Percentiles rank a stretch among this genome's conserved stretches.
These are phyloP conservation scores for Trichoderma guizhouense DNA, from an alignment of 2,329 filamentous ascomycete species.

Conservation along the genomic window DNA sequence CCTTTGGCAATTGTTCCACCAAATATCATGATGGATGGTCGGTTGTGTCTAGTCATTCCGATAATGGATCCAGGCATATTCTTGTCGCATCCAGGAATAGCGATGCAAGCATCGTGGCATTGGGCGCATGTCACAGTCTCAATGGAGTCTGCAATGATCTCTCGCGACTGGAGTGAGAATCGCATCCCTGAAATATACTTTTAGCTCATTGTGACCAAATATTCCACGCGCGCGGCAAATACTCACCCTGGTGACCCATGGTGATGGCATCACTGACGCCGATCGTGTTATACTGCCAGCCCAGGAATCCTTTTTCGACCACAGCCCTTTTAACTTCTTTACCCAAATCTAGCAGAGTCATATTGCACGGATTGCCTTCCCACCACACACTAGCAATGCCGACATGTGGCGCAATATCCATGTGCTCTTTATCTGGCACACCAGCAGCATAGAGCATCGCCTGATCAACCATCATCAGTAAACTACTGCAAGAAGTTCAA, in stretches of 20 bases:
- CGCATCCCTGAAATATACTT: background rate
- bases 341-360: background rate
- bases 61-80: background rate
- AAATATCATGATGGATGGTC: background rate
- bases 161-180: background rate
- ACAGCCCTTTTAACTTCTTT: background rate
- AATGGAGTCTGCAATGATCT: background rate
- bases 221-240: background rate
- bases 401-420: background rate
- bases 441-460: too few species aligned
- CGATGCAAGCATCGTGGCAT: background rate
- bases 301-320: background rate
- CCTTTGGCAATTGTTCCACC: background rate
- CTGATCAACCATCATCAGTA: too few species aligned
- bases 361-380: background rate
- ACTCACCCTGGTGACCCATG: background rate
- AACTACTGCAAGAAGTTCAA: too few species aligned
- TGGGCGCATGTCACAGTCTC: background rate
- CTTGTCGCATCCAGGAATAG: background rate
- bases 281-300: background rate
- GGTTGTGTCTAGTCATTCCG: background rate
- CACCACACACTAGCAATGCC: background rate
- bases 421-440: background rate
- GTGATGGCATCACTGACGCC: background rate
- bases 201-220: too few species aligned